Evolutionary conservation across 2,329 filamentous ascomycete genomes (phyloP), one percentile per base, ranked within the genome.

Genomic region (Pyricularia pennisetigena): DNA sequence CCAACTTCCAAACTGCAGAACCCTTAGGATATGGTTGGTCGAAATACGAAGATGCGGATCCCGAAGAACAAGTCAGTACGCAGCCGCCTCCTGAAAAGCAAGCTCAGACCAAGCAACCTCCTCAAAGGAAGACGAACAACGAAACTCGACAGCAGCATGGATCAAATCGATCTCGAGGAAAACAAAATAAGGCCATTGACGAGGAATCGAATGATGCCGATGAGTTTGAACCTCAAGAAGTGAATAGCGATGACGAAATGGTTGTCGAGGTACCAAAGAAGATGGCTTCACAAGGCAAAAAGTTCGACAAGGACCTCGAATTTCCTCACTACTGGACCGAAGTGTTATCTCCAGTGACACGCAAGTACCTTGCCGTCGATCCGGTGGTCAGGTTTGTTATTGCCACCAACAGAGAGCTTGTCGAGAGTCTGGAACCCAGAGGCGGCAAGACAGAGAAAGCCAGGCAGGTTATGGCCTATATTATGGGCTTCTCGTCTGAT

Each of bases 321-420:
- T 95, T 90, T 71, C 94, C 95, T 0, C 90, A 91, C 66, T 98
- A 98, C 77, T 99, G 95, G 95, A 90, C 91, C 0, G 95, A 99
- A 77, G 90, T 92, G 2, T 82, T 95, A 1, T 97, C 94, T 0
- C 90, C 93, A 1, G 83, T 92, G 3, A 94, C 92, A 0, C 87
- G 92, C 68, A 92, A 87, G 65, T 93, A 91, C 68, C 84, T 95
- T 9, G 85, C 93, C 0, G 90, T 97, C 2, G 94, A 97, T 69
- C 84, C 92, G 0, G 81, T 92, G 6, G 86, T 93, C 66, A 89
- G 87, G 68, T 86, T 85, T 26, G 74, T 90, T 1, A 82, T 95
- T 24, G 91, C 89, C 0, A 90, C 87, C 0, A 93, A 87, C 49
- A 82, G 90, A 68, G 91, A 95, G 35, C 82, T 92, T 7, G 79